Percentiles rank a stretch among this genome's conserved stretches.
These are phyloP conservation scores for Dentipellis fragilis DNA, from an alignment of 768 basidiomycete species.

Conservation along the genomic window DNA sequence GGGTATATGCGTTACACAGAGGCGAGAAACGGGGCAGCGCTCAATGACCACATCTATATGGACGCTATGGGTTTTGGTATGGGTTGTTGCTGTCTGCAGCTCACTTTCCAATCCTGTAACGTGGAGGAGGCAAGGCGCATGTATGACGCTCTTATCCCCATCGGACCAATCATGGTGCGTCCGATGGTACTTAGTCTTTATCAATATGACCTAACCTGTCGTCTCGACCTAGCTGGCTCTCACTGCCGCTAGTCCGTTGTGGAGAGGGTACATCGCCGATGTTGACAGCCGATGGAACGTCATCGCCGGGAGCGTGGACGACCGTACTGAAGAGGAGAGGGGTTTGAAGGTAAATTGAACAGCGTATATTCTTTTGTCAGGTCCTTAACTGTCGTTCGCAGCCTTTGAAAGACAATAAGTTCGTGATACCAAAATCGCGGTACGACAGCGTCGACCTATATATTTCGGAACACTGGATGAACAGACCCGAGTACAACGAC, in stretches of 20 bases:
- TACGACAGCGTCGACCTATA: slow-evolving; percentile 96
- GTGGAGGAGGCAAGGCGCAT: slow-evolving; percentile 84
- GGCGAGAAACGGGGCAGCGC: slow-evolving; percentile 83
- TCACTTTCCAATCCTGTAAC: slow-evolving; percentile 96
- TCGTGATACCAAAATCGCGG: slow-evolving; percentile 88
- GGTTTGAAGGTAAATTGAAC: slow-evolving; percentile 56
- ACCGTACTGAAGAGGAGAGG: slow-evolving; percentile 91
- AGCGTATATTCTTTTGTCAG: not conserved
- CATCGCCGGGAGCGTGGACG: slow-evolving; percentile 96
- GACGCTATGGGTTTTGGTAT: slow-evolving; percentile 99
- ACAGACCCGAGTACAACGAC: slow-evolving; percentile 93
- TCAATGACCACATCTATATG: slow-evolving; percentile 88
- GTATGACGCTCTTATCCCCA: slow-evolving; percentile 93
- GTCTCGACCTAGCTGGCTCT: slow-evolving; percentile 61
- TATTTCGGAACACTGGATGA: slow-evolving; percentile 76
- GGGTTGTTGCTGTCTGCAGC: slow-evolving; percentile 96
- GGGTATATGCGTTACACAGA: slow-evolving; percentile 33
- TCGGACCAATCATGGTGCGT: slow-evolving; percentile 88
- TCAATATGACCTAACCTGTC: not conserved
- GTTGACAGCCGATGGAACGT: slow-evolving; percentile 99
- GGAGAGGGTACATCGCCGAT: slow-evolving; percentile 90
- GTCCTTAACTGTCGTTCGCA: slow-evolving; percentile 19
- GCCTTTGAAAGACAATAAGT: slow-evolving; percentile 70
- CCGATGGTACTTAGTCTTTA: not conserved
- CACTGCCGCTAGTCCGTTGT: slow-evolving; percentile 90